A percentile compares a stretch with the other conserved stretches of the same genome.
Conservation (phyloP, 78 protist species). For the Tieghemostelium lacteum region DNA sequence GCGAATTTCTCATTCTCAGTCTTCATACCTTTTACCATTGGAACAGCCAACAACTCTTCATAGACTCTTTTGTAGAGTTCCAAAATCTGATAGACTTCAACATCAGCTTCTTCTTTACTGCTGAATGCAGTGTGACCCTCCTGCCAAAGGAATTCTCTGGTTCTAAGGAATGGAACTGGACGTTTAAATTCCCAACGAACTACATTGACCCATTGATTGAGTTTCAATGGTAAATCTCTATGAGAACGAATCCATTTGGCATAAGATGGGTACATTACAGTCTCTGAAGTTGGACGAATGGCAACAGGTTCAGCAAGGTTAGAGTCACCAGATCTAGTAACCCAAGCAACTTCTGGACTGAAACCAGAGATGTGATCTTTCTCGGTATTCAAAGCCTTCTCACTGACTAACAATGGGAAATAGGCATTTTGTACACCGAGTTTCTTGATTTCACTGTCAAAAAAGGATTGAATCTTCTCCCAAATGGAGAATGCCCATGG, state of each 20-base stretch:
- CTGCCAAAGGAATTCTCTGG: slow-evolving; percentile 99
- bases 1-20: slow-evolving; percentile 98
- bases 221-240: slow-evolving; percentile 97
- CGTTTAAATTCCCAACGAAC: slow-evolving; percentile 99
- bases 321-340: slow-evolving; percentile 93
- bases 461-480: slow-evolving; percentile 88
- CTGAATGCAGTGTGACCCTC: slow-evolving; percentile 99
- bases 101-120: slow-evolving; percentile 91
- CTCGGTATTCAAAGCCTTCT: slow-evolving; percentile 86
- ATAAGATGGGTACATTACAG: slow-evolving; percentile 97
- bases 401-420: slow-evolving; percentile 97
- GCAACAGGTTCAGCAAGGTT: slow-evolving; percentile 95
- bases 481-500: slow-evolving; percentile 95
- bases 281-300: slow-evolving; percentile 98
- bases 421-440: slow-evolving; percentile 95
- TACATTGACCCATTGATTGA: slow-evolving; percentile 97
- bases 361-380: slow-evolving; percentile 96
- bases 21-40: slow-evolving; percentile 91
- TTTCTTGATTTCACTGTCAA: slow-evolving; percentile 78
- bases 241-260: slow-evolving; percentile 96
- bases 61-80: slow-evolving; percentile 93
- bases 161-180: slow-evolving; percentile 97
- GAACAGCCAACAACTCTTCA: slow-evolving; percentile 95
- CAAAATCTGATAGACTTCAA: slow-evolving; percentile 92
- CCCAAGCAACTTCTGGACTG: slow-evolving; percentile 99